Evolutionary conservation across 306 rosid genomes (phyloP).

Genomic region (Acacia melanoxylon): DNA sequence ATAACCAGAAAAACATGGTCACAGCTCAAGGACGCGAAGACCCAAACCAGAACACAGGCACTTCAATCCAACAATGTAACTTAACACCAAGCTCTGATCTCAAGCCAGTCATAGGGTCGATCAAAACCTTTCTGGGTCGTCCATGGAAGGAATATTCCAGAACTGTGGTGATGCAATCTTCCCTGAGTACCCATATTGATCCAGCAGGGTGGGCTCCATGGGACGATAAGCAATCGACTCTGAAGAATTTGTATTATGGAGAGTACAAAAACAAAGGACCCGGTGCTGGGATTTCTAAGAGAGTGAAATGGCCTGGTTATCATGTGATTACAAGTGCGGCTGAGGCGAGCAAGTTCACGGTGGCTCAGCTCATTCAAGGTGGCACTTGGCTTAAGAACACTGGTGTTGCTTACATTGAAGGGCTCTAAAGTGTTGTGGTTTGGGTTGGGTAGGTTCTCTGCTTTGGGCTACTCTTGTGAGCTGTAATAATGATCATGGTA

Average conservation of each 20-base stretch:
- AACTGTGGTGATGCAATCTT: slow-evolving; percentile 58
- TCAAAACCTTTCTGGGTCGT: slow-evolving; percentile 47
- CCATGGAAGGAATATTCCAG: slow-evolving; percentile 63
- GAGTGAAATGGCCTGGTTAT: slow-evolving; percentile 62
- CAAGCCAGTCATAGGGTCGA: slow-evolving; percentile 46
- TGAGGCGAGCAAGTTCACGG: slow-evolving; percentile 55
- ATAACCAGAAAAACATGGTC: slow-evolving; percentile 50
- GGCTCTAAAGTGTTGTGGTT: background rate
- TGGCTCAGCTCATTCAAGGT: slow-evolving; percentile 52
- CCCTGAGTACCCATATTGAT: slow-evolving; percentile 35
- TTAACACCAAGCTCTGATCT: slow-evolving; percentile 46
- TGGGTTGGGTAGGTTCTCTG: background rate
- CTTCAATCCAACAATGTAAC: slow-evolving; percentile 50
- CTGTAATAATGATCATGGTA: background rate
- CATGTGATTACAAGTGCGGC: slow-evolving; percentile 35
- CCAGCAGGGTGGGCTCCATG: slow-evolving; percentile 59
- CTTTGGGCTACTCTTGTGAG: background rate
- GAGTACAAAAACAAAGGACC: slow-evolving; percentile 54
- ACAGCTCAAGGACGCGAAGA: slow-evolving; percentile 54
- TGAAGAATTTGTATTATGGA: slow-evolving; percentile 47
- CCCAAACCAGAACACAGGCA: slow-evolving; percentile 56
- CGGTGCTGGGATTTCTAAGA: slow-evolving; percentile 45
- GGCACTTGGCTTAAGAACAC: slow-evolving; percentile 49
- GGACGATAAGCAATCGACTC: slow-evolving; percentile 42
- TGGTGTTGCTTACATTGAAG: slow-evolving; percentile 41